A percentile compares a stretch with the other conserved stretches of the same genome.
phyloP scores from a whole-genome alignment of 2,329 filamentous ascomycete genomes.

The Curvularia sp. region DNA sequence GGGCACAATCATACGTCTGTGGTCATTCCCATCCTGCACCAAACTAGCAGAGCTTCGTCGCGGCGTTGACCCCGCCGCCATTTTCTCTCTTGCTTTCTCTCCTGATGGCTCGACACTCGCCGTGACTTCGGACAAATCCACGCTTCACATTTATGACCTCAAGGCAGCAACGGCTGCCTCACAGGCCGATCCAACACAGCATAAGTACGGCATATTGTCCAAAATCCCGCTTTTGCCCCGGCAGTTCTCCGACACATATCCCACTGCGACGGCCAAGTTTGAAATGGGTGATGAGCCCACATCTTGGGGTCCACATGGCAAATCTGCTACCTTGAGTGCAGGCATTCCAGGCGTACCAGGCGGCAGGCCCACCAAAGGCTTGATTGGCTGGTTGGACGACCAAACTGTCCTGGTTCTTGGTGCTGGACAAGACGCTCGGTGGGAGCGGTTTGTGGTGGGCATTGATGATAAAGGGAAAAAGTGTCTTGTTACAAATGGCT shows the following conservation, averaged over 20 bases:
- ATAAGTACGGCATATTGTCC: constrained; percentile 84
- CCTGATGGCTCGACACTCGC: constrained; percentile 81
- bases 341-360: constrained; percentile 61
- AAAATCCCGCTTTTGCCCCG: constrained; percentile 85
- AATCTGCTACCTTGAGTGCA: constrained; percentile 49
- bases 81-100: constrained; percentile 88
- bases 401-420: constrained; percentile 77
- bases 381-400: constrained; percentile 84
- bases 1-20: constrained; percentile 89
- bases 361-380: constrained; percentile 74
- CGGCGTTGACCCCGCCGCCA: constrained; percentile 84
- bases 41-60: constrained; percentile 84
- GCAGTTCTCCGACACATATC: constrained; percentile 89
- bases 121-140: constrained; percentile 95
- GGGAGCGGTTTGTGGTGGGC: constrained; percentile 74
- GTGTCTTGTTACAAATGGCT: constrained; percentile 6
- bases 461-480: constrained; percentile 65
- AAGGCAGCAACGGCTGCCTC: constrained; percentile 49
- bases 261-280: constrained; percentile 80
- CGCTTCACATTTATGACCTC: constrained; percentile 91
- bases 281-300: constrained; percentile 77
- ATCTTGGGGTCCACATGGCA: constrained; percentile 37
- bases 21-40: constrained; percentile 78
- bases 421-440: constrained; percentile 78
- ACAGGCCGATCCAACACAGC: constrained; percentile 30